Evolutionary conservation across 2,329 filamentous ascomycete genomes (phyloP).

Genomic region (Metarhizium brunneum): DNA sequence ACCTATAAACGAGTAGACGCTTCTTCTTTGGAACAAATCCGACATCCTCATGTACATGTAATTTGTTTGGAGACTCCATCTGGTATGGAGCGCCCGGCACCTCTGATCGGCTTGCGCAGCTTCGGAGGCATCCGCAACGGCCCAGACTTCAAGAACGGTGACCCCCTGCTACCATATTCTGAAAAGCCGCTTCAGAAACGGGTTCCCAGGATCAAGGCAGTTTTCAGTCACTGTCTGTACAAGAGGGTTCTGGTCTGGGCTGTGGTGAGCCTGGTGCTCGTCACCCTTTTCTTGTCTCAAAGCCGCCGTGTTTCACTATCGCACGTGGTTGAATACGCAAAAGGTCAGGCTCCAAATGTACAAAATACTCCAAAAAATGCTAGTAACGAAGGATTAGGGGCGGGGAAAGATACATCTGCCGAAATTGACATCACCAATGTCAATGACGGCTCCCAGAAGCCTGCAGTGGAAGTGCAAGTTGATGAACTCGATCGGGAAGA

Average conservation of each 20-base stretch:
- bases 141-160: conserved; percentile 20
- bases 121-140: conserved; percentile 21
- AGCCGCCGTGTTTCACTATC: conserved; percentile 13
- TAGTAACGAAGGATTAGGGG: not conserved
- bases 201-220: conserved; percentile 31
- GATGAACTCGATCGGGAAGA: conserved; percentile 16
- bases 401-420: not conserved
- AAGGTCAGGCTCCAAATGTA: not conserved
- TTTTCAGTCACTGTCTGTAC: conserved; percentile 44
- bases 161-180: conserved; percentile 24
- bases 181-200: conserved; percentile 23
- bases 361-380: not conserved
- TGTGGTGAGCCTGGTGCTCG: conserved; percentile 29
- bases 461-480: conserved; percentile 12
- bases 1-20: not conserved
- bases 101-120: conserved; percentile 25
- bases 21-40: not conserved
- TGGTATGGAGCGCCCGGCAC: conserved; percentile 18
- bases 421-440: not conserved
- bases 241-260: conserved; percentile 43
- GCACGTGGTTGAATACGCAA: conserved; percentile 2
- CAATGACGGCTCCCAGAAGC: not conserved
- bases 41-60: not conserved
- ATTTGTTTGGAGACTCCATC: not conserved
- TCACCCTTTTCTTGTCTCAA: conserved; percentile 31